Percentiles rank a stretch among this genome's conserved stretches.
Conservation (phyloP, 2,329 filamentous ascomycete genomes). For the Aspergillus fischeri region DNA sequence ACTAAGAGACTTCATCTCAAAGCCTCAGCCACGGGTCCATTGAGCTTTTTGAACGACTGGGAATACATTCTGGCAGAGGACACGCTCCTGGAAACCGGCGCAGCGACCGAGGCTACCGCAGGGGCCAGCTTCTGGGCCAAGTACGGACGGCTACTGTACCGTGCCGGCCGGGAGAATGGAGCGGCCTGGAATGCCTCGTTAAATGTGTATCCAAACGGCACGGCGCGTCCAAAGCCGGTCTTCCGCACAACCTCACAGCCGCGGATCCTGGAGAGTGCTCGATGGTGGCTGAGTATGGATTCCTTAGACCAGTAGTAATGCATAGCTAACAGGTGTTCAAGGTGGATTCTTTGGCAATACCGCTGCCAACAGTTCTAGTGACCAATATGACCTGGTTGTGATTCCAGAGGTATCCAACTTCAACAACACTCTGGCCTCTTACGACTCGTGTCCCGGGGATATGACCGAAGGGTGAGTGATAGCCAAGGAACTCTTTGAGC, state of each 20-base stretch:
- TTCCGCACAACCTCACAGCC: conserved; percentile 53
- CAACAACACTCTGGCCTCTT: conserved; percentile 53
- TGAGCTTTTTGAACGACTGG: conserved; percentile 53
- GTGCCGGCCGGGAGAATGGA: conserved; percentile 43
- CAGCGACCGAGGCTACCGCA: conserved; percentile 46
- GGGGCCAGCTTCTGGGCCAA: conserved; percentile 53
- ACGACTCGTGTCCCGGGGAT: conserved; percentile 48
- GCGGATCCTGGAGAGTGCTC: conserved; percentile 50
- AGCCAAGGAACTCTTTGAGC: neutral
- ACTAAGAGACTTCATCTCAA: conserved; percentile 32
- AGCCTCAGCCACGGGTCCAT: conserved; percentile 42
- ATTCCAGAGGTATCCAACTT: conserved; percentile 49
- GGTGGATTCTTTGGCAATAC: conserved; percentile 29
- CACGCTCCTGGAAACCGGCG: conserved; percentile 48
- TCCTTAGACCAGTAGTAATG: conserved; percentile 35
- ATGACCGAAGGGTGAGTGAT: conserved; percentile 15
- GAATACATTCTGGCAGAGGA: conserved; percentile 44
- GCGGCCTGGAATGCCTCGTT: conserved; percentile 45
- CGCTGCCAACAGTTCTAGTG: conserved; percentile 24
- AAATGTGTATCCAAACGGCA: conserved; percentile 43
- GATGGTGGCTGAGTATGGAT: conserved; percentile 45
- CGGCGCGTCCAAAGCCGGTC: conserved; percentile 46
- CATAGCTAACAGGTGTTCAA: conserved; percentile 22
- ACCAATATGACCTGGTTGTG: conserved; percentile 42
- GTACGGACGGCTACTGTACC: conserved; percentile 53